Base-by-base conservation (phyloP, 73 alveolate species). In the Paramecium tetraurelia region DNA sequence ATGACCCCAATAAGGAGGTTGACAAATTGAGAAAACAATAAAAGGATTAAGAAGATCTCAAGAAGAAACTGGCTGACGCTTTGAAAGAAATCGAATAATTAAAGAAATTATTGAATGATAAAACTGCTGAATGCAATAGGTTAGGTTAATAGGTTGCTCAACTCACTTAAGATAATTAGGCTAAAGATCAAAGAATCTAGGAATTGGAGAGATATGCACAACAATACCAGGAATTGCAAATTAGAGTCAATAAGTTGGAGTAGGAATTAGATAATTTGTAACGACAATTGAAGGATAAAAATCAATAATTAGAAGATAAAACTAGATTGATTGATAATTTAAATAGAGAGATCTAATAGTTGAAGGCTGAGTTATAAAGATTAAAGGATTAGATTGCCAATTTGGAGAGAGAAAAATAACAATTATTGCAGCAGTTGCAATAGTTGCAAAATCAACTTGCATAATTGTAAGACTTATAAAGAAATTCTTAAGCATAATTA, bases 11-110 rank as follows among this genome's bases (percentile, higher is more conserved):
- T 21, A 80, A 80, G 43, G 90, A 80, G 12, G 46, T 80, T 2
- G 90, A 80, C 43, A 80, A 80, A 80, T 35, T 80, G 5, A 80
- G 50, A 80, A 80, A 46, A 80, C 46, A 40, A 80, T 18, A 40
- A 14, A 80, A 80, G 43, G 90, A 80, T 12, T 80, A 80, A 44
- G 90, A 80, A n/a, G 90, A 80, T 46, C 29, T 80, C 5, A 80
- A 80, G 38, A 80, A 80, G 46, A 80, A 80, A 44, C 33, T 44
- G 7, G 16, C 35, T 40, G 90, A 80, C 43, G 90, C 90, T 41
- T 46, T 80, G 20, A 24, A 40, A 40, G 46, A 80, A 14, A 80
- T 80, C 14, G 90, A 80, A 48, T 41, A 22, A 44, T 35, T 80
- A 40, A 80, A 80, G 48, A 80, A 48, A 80, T 44, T 1, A 44